Evolutionary conservation across 2,329 filamentous ascomycete genomes (phyloP).

Genomic region (Neonectria hederae): DNA sequence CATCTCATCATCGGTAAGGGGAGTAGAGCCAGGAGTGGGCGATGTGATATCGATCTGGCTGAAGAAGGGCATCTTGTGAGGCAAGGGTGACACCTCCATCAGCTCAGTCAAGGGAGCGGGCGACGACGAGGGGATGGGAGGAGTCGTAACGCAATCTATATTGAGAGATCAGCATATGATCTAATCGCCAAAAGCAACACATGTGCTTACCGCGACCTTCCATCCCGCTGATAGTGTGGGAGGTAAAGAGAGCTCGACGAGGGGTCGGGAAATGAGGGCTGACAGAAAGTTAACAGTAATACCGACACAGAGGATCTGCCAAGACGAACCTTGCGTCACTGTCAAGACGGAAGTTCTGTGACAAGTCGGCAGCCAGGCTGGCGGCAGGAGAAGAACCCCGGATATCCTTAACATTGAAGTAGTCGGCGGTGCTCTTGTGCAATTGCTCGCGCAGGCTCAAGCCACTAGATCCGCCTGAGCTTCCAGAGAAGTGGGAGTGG

Average conservation of each 20-base stretch:
- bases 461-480: constrained; percentile 67
- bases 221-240: constrained; percentile 49
- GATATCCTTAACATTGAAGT: constrained; percentile 82
- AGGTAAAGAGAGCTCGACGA: constrained; percentile 53
- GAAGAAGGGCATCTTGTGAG: constrained; percentile 81
- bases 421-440: constrained; percentile 71
- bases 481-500: constrained; percentile 59
- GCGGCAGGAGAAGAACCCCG: constrained; percentile 90
- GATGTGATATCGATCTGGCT: constrained; percentile 74
- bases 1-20: constrained; percentile 57
- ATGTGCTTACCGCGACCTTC: constrained; percentile 48
- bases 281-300: constrained; percentile 33
- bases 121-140: constrained; percentile 84
- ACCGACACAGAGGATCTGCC: constrained; percentile 10
- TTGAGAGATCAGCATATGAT: constrained; percentile 37
- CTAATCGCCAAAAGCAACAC: not conserved
- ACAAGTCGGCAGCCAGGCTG: constrained; percentile 91
- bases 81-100: constrained; percentile 94
- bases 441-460: constrained; percentile 84
- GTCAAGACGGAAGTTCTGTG: constrained; percentile 96
- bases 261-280: constrained; percentile 55
- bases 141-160: constrained; percentile 81
- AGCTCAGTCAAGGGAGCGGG: constrained; percentile 76
- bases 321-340: constrained; percentile 77
- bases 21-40: constrained; percentile 70